Evolutionary conservation across 2,329 filamentous ascomycete genomes (phyloP).

Genomic region (Aureobasidium sp.): DNA sequence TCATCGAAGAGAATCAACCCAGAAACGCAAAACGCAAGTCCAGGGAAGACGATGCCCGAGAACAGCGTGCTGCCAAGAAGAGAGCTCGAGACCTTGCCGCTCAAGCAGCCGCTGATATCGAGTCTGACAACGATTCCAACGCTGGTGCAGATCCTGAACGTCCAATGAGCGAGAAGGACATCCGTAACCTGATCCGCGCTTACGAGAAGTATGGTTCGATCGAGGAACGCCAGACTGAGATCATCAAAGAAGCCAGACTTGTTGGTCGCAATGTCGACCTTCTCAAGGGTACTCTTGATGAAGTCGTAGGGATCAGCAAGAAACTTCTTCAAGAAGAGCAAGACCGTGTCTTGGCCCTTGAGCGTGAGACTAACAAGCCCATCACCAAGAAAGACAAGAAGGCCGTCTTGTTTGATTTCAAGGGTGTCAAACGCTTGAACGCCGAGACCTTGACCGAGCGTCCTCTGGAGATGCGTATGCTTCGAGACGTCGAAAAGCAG

Average conservation of each 20-base stretch:
- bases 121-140: slow-evolving; percentile 37
- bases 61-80: slow-evolving; percentile 64
- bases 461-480: slow-evolving; percentile 77
- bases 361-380: slow-evolving; percentile 66
- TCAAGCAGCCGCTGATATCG: slow-evolving; percentile 53
- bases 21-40: slow-evolving; percentile 55
- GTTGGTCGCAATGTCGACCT: slow-evolving; percentile 75
- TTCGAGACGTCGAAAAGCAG: slow-evolving; percentile 64
- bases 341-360: slow-evolving; percentile 54
- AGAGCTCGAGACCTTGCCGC: slow-evolving; percentile 61
- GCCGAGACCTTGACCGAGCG: slow-evolving; percentile 92
- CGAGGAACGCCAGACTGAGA: slow-evolving; percentile 78
- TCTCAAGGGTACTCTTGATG: slow-evolving; percentile 66
- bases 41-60: slow-evolving; percentile 57
- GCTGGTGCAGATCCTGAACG: slow-evolving; percentile 70
- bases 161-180: slow-evolving; percentile 88
- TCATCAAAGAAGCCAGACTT: slow-evolving; percentile 80
- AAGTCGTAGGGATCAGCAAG: slow-evolving; percentile 68
- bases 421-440: slow-evolving; percentile 88
- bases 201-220: slow-evolving; percentile 88
- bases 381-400: slow-evolving; percentile 97
- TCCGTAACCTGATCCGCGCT: slow-evolving; percentile 81
- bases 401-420: slow-evolving; percentile 90
- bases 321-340: slow-evolving; percentile 67
- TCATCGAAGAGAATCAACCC: slow-evolving; percentile 79